phyloP scores from a whole-genome alignment of 805 yeast species.

The Nakazawaea molendinolei region DNA sequence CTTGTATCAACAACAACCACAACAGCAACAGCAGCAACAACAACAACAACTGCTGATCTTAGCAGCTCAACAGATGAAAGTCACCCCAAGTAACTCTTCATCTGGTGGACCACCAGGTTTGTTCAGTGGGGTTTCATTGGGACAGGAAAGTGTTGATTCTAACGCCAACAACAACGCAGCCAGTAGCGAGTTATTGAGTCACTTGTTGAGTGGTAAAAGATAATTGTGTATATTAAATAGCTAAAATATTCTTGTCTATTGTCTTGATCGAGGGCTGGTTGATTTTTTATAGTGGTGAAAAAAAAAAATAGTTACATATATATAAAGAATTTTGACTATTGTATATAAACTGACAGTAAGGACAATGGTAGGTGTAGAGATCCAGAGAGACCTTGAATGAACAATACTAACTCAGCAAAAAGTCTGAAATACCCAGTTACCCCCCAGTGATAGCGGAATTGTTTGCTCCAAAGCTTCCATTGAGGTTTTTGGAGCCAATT shows the following conservation, averaged over 20 bases:
- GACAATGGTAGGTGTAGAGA: neutral
- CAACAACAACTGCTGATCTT: conserved; percentile 25
- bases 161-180: conserved; percentile 15
- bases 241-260: neutral
- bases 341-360: neutral
- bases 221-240: no score
- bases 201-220: conserved; percentile 75
- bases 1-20: conserved; percentile 24
- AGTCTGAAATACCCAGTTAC: conserved; percentile 15
- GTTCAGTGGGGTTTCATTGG: conserved; percentile 22
- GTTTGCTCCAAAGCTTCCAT: conserved; percentile 52
- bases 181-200: conserved; percentile 70
- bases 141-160: conserved; percentile 13
- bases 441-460: conserved; percentile 35
- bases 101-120: conserved; percentile 77
- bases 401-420: neutral
- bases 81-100: conserved; percentile 27
- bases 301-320: no score
- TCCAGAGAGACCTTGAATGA: neutral
- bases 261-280: neutral
- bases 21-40: conserved; percentile 26
- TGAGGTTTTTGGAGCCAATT: conserved; percentile 38
- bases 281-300: no score
- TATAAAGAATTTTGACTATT: no score
- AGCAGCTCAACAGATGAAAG: conserved; percentile 13